A percentile compares a stretch with the other conserved stretches of the same genome.
phyloP scores from a whole-genome alignment of 371 early-diverging fungal species.

The Saksenaea vasiformis region DNA sequence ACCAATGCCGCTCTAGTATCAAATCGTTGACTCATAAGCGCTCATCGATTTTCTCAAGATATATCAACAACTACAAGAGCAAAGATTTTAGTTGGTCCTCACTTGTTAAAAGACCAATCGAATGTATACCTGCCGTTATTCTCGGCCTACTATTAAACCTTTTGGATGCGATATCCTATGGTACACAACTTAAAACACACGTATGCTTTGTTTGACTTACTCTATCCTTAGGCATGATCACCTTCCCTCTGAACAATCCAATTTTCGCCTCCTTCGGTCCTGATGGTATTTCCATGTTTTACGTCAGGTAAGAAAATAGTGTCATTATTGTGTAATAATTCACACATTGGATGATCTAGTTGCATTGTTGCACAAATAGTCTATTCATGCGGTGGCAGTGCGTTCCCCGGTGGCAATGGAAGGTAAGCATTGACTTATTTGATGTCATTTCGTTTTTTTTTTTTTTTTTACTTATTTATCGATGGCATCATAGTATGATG shows the following conservation, averaged over 20 bases:
- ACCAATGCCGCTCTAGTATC: not conserved
- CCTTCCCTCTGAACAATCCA: constrained; percentile 82
- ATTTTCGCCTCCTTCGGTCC: constrained; percentile 82
- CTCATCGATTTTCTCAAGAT: not conserved
- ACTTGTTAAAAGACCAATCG: constrained; percentile 38
- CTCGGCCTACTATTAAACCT: constrained; percentile 89
- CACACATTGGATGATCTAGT: constrained; percentile 29
- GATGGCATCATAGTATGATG: constrained; percentile 71
- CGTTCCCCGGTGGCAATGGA: constrained; percentile 90
- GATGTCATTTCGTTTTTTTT: not conserved
- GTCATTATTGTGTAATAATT: not conserved
- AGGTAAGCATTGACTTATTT: constrained; percentile 34
- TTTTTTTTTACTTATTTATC: no score
- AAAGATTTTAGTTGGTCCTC: not conserved
- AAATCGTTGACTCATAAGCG: not conserved
- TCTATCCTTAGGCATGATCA: constrained; percentile 73
- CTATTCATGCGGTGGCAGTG: constrained; percentile 83
- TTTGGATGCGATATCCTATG: constrained; percentile 91
- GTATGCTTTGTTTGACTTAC: not conserved
- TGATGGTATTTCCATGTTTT: constrained; percentile 93
- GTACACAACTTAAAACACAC: constrained; percentile 26
- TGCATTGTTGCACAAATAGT: constrained; percentile 85
- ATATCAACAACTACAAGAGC: not conserved
- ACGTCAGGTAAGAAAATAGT: constrained; percentile 64
- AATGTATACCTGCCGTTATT: constrained; percentile 85